Base-by-base conservation (phyloP, 768 basidiomycete species). In the Amanita muscaria region DNA sequence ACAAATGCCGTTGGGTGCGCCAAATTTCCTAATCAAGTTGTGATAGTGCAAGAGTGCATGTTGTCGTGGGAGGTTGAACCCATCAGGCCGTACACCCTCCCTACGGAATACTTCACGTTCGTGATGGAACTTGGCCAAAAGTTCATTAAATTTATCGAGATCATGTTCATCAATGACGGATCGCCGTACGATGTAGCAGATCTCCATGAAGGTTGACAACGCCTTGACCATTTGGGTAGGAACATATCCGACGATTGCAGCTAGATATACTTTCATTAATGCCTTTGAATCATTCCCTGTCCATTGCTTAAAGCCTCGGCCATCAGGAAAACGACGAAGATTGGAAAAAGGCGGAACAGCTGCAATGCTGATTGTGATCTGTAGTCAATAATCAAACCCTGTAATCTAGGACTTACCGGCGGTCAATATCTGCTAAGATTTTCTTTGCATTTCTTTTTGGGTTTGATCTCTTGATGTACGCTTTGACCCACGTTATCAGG, bases 211-310 rank as follows among this genome's bases (percentile, higher is more conserved):
- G 1, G 51, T 32, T 5, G 51, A n/a, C 2, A 64, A 21, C 1
- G 56, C 51, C 3, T 48, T 37, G 3, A 63, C 49, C 53, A 64
- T 59, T 18, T 53, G 12, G 0, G 29, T 6, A 1, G 61, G 60
- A 2, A 65, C 52, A 46, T 57, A 54, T 0, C 60, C 63, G 1
- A 43, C 47, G 27, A 64, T 56, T 3, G 61, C 59, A 0, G 59
- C 44, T 11, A 63, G 48, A 50, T 52, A 57, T 1, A 65, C 64
- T 58, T 67, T 68, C 62, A 68, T 68, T 4, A 68, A 41, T 0
- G 55, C 63, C 23, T 69, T 68, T 2, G 61, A 68, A 16, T 68
- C 59, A 30, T 67, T 47, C 1, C 66, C 58, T 0, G 64, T 68
- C 67, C 67, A 68, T 25, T 67, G 66, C 15, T 62, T 60, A 40